Evolutionary conservation across 345 rosid species (phyloP).

Genomic region (Hirschfeldia incana): DNA sequence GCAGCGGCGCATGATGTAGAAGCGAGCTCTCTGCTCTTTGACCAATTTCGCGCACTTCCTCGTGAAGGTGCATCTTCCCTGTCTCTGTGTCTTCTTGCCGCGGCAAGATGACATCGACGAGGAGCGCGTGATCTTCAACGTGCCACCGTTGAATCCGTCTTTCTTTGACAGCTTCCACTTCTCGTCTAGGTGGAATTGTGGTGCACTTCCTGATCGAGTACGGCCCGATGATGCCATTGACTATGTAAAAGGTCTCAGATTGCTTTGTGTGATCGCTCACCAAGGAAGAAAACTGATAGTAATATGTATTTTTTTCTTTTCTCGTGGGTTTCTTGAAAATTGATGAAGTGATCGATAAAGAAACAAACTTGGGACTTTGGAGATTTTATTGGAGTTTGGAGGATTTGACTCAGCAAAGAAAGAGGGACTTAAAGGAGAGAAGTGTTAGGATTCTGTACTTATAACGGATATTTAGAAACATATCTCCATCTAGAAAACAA

Average conservation of each 20-base stretch:
- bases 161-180: conserved; percentile 68
- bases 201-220: conserved; percentile 41
- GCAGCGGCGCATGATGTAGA: conserved; percentile 92
- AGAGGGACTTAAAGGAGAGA: conserved; percentile 24
- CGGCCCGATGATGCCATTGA: conserved; percentile 47
- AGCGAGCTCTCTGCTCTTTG: conserved; percentile 88
- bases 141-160: conserved; percentile 38
- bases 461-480: conserved; percentile 41
- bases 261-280: conserved; percentile 19
- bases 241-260: neutral
- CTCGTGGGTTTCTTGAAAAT: neutral
- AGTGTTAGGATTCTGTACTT: conserved; percentile 42
- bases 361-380: conserved; percentile 23
- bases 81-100: conserved; percentile 29
- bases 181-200: conserved; percentile 49
- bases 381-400: conserved; percentile 24
- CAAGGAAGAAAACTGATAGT: neutral
- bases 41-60: conserved; percentile 84
- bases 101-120: conserved; percentile 40
- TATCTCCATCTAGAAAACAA: neutral
- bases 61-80: conserved; percentile 62
- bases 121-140: conserved; percentile 57
- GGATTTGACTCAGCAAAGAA: conserved; percentile 44
- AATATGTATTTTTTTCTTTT: neutral
- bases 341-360: neutral